Evolutionary conservation across 441 rosid species (phyloP).

Genomic region (Macaranga tanarius): DNA sequence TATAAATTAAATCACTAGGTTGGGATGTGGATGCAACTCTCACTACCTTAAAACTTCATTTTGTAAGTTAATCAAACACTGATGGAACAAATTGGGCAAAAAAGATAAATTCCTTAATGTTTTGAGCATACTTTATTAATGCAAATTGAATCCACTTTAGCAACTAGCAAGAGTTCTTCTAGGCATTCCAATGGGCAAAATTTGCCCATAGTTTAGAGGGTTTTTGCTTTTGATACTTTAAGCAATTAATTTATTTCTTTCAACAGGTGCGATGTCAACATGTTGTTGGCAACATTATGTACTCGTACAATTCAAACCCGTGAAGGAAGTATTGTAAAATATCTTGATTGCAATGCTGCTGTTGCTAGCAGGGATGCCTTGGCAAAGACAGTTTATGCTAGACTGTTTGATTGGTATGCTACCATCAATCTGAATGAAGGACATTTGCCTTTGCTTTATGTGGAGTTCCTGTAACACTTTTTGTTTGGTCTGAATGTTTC

Average conservation of each 20-base stretch:
- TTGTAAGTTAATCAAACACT: background rate
- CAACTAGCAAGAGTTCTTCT: background rate
- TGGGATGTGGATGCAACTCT: conserved; percentile 1
- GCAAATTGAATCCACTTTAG: background rate
- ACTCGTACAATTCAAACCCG: conserved; percentile 95
- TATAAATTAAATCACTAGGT: background rate
- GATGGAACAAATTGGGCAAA: background rate
- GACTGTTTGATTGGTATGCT: conserved; percentile 90
- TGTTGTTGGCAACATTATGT: conserved; percentile 72
- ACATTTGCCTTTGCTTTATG: conserved; percentile 14
- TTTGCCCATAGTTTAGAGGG: background rate
- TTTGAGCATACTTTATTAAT: background rate
- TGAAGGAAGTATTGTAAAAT: conserved; percentile 89
- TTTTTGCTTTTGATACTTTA: conserved; percentile 5
- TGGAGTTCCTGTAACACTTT: conserved; percentile 15
- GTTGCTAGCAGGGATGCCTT: conserved; percentile 93
- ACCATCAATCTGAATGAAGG: conserved; percentile 2
- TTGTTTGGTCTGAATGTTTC: conserved; percentile 24
- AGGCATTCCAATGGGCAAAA: background rate
- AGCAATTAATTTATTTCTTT: conserved; percentile 20
- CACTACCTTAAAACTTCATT: background rate
- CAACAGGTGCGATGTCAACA: conserved; percentile 80
- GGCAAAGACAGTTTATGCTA: conserved; percentile 92
- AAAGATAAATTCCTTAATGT: background rate
- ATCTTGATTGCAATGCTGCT: conserved; percentile 90